Conservation (phyloP, 108 stramenopile species). For the Pseudonitzschia multistriata region DNA sequence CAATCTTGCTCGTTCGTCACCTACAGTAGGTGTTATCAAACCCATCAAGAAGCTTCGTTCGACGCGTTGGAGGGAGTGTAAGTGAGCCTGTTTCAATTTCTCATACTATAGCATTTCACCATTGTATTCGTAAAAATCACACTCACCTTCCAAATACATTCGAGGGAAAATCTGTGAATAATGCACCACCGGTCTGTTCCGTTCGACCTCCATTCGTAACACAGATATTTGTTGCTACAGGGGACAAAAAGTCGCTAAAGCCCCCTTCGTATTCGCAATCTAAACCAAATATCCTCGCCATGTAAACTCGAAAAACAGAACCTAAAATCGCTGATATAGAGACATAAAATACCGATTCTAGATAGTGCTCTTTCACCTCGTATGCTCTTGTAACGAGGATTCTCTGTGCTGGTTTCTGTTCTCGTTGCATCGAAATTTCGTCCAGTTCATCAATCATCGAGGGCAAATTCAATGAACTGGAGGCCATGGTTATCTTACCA, state of each 20-base stretch:
- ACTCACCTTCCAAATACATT: slow-evolving; percentile 55
- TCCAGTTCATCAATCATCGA: background rate
- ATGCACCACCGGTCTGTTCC: slow-evolving; percentile 65
- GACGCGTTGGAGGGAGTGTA: background rate
- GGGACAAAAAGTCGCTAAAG: slow-evolving; percentile 50
- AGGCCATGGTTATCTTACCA: background rate
- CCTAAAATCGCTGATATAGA: slow-evolving; percentile 57
- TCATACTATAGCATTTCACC: background rate
- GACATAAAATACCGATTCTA: slow-evolving; percentile 42
- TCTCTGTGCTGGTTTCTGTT: background rate
- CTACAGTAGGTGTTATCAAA: slow-evolving; percentile 24
- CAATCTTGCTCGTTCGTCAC: slow-evolving; percentile 28
- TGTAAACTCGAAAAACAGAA: slow-evolving; percentile 39
- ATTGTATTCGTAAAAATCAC: background rate
- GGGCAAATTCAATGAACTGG: background rate
- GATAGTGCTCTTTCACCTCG: slow-evolving; percentile 13
- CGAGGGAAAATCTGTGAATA: slow-evolving; percentile 65
- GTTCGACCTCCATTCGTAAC: slow-evolving; percentile 63
- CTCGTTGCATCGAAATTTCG: background rate
- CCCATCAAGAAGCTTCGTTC: slow-evolving; percentile 54
- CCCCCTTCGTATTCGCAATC: slow-evolving; percentile 52
- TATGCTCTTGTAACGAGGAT: slow-evolving; percentile 16
- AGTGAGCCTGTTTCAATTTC: background rate
- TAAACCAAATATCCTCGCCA: slow-evolving; percentile 59
- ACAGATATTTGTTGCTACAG: slow-evolving; percentile 47